Base-by-base conservation (phyloP, 2,329 filamentous ascomycete genomes). In the Arthrinium phaeospermum region DNA sequence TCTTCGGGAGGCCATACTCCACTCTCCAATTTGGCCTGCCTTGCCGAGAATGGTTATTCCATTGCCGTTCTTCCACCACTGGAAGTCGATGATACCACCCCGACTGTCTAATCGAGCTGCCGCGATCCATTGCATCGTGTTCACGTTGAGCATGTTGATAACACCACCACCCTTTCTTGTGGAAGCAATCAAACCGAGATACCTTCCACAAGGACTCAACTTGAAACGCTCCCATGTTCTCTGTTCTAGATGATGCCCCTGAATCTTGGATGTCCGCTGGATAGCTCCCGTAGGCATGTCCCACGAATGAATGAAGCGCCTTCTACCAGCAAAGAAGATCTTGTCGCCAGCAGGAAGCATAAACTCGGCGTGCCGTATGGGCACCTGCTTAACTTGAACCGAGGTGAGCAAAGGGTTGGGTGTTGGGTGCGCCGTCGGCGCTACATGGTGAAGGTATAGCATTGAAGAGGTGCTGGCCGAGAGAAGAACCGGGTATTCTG, bases 231-330 rank as follows among this genome's bases (percentile, higher is more conserved):
- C 96, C 94, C 98, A 98, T 53, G 90, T 93, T 77, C 91, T 93
- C 82, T 98, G 95, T 82, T 97, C 94, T 71, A 93, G 88, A 75
- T 91, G 87, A 76, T 95, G 92, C 74, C 95, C 90, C 79, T 93
- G 89, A 73, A 96, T 85, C 80, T 93, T 87, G 76, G 90, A 91
- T 64, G 97, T 89, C 83, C 97, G 98, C 78, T 96, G 93, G 68
- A 99, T 91, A 16, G 87, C 86, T 61, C 96, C 96, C 0, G 92
- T 92, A 61, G 92, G 86, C 34, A 99, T 88, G 78, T 98, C 92
- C 96, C 96, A 99, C 76, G 93, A 91, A 83, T 98, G 96, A 83
- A 98, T 98, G 85, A 95, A 98, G 75, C 91, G 91, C 69, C 96
- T 91, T 47, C 96, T 92, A 49, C 95, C 95, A 24, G 95, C 93